Base-by-base conservation (phyloP, 495 filamentous ascomycete genomes). In the Staphylotrichum tortipilum region DNA sequence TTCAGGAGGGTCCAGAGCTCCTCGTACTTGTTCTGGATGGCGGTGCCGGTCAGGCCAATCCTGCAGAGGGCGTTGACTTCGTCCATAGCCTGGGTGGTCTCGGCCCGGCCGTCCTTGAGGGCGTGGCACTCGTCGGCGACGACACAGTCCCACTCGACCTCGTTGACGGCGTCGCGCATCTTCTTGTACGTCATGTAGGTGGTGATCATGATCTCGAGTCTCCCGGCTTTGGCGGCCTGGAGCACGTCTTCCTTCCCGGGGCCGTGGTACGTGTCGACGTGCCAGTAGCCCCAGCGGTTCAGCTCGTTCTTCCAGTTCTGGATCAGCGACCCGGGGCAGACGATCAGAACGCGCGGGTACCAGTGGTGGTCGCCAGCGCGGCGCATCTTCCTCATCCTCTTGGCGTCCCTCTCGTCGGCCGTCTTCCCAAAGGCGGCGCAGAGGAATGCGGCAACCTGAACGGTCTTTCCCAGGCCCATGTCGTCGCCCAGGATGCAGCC, bases 1-100 rank as follows among this genome's bases (percentile, higher is more conserved):
- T 97, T 96, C 11, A 98, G 70, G 3, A 98, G 73, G 3, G 89
- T 92, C 92, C 92, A 98, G 2, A 98, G 77, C 65, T 98, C 94
- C 59, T 95, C 88, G 62, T 98, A 98, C 55, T 89, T 91, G 63
- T 98, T 98, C 52, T 98, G 92, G 15, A 98, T 96, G 8, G 94
- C 94, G 5, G 92, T 98, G 7, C 92, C 92, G 0, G 94, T 97
- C 21, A 98, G 70, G 0, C 92, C 92, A 49, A 98, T 92, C 19
- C 92, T 76, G 58, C 94, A 97, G 21, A 98, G 78, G 9, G 92
- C 79, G 59, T 98, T 98, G 56, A 97, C 74, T 46, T 88, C 76
- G 54, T 94, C 89, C 88, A 98, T 92, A 1, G 88, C 79, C 55
- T 84, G 76, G 0, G 94, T 95, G 7, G 84, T 84, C 40, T 82